Base-by-base conservation (phyloP, 371 early-diverging fungal genomes). In the Enterocytospora artemiae region DNA sequence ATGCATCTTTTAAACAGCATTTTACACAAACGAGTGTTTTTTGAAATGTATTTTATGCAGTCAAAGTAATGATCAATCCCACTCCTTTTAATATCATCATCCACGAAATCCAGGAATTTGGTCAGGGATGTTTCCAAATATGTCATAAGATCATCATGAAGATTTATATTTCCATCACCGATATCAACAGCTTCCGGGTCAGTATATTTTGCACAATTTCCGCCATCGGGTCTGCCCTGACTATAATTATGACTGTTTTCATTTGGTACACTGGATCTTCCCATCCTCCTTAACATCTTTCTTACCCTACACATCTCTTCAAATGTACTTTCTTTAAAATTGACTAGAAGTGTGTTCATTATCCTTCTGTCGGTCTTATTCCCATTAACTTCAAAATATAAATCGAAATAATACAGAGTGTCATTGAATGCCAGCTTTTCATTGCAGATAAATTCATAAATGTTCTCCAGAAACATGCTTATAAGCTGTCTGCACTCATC, bases 281-380 rank as follows among this genome's bases (percentile, higher is more conserved):
- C n/a, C n/a, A n/a, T n/a, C n/a, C n/a, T n/a, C n/a, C 7, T 44
- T 37, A n/a, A 37, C 7, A 37, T 7, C 39, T 43, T 54, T 7
- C n/a, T 32, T 43, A 20, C 55, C 20, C n/a, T n/a, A n/a, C n/a
- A n/a, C n/a, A 9, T 7, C 20, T 20, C 9, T 9, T 12, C 30
- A 32, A 12, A 51, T 12, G 59, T 59, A 7, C 24, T 49, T 34
- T 70, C 70, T 46, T 70, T 70, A 39, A 64, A 70, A 27, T 43
- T 63, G 18, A 70, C 65, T 20, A 72, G 39, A 24, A 72, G 41
- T 18, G 72, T 72, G 24, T 64, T 72, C 72, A 63, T 68, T 41
- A 72, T 67, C 28, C 65, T 67, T 30, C 55, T 62, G 16, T 72
- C 68, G 30, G 70, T 48, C 58, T 67, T 58, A 14, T 41, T 34